phyloP scores from a whole-genome alignment of 2,329 filamentous ascomycete genomes.

The Aspergillus proliferans region DNA sequence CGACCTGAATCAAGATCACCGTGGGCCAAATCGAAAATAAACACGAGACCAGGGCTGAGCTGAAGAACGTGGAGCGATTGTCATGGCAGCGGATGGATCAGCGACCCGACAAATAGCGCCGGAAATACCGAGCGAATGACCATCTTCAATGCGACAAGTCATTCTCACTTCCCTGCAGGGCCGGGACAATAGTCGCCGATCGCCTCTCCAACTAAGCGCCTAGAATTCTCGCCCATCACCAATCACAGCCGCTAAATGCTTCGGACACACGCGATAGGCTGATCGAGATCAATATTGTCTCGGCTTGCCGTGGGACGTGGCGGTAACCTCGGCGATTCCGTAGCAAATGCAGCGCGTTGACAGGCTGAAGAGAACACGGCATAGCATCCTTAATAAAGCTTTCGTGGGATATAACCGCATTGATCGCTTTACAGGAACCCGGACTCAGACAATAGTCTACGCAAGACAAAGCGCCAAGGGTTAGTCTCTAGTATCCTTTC shows the following conservation, averaged over 20 bases:
- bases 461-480: slow-evolving; percentile 17
- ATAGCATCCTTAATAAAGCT: slow-evolving; percentile 9
- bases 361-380: too few species aligned
- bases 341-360: background rate
- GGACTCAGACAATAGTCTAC: slow-evolving; percentile 44
- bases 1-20: background rate
- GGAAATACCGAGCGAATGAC: too few species aligned
- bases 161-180: background rate
- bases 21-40: too few species aligned
- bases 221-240: background rate
- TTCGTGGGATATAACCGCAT: slow-evolving; percentile 1
- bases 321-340: slow-evolving; percentile 4
- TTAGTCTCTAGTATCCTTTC: slow-evolving; percentile 24
- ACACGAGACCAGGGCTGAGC: too few species aligned
- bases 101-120: background rate
- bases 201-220: background rate
- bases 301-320: slow-evolving; percentile 8
- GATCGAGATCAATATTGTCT: background rate
- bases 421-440: slow-evolving; percentile 38
- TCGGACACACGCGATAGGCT: background rate
- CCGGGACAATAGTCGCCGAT: background rate
- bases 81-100: background rate
- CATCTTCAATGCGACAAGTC: too few species aligned
- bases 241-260: background rate
- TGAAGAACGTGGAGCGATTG: too few species aligned